A percentile compares a stretch with the other conserved stretches of the same genome.
Conservation (phyloP, 2,329 filamentous ascomycete genomes). For the Coniella lustricola region DNA sequence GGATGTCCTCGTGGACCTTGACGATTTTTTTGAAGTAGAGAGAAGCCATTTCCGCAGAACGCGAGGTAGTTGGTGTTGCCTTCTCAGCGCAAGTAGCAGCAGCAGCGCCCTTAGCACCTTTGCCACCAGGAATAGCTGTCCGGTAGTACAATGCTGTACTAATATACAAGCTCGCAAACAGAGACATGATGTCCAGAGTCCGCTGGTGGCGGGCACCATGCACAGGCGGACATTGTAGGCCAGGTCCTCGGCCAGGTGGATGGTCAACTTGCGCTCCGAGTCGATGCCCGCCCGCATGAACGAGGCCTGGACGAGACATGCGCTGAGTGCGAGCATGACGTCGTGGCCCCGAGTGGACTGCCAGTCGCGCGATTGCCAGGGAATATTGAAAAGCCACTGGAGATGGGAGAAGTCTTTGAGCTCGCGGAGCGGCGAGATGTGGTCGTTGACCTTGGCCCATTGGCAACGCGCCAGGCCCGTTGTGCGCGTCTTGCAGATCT, state of each 20-base stretch:
- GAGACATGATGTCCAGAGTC: background rate
- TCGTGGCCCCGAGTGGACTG: background rate
- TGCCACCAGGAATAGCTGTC: background rate
- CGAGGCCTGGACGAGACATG: background rate
- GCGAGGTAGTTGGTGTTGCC: background rate
- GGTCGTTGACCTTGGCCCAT: background rate
- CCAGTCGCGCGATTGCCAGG: conserved; percentile 1
- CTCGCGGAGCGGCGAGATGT: background rate
- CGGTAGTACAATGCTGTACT: background rate
- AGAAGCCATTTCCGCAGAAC: background rate
- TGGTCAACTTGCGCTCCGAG: background rate
- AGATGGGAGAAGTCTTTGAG: background rate
- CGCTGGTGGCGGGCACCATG: background rate
- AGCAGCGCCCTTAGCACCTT: no score
- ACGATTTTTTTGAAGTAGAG: conserved; percentile 4
- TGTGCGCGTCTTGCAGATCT: conserved; percentile 4
- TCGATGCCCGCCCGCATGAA: background rate
- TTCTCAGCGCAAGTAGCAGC: background rate
- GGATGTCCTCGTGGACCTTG: conserved; percentile 2
- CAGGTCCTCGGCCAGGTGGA: conserved; percentile 1
- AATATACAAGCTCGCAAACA: conserved; percentile 2
- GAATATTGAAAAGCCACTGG: background rate
- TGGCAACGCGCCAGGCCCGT: conserved; percentile 1
- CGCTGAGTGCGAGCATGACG: conserved; percentile 4
- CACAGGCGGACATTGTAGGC: conserved; percentile 2